Base-by-base conservation (phyloP, 208 protist genomes). In the Wallacemonas rigidus region DNA sequence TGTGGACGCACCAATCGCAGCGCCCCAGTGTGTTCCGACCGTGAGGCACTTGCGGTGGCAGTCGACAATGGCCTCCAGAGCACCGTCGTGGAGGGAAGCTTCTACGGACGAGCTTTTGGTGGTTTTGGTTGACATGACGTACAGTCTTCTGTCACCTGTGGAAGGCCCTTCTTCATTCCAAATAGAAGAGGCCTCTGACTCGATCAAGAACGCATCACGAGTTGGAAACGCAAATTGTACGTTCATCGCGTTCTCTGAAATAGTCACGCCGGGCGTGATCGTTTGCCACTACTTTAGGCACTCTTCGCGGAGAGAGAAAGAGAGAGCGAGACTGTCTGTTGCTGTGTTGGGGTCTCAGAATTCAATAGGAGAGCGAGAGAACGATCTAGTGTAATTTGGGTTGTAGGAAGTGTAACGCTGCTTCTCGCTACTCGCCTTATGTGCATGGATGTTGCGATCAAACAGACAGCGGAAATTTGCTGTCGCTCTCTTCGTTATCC, bases 211-310 rank as follows among this genome's bases (percentile, higher is more conserved):
- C 26, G 60, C 39, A n/a, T 65, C 60, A 36, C 60, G 36, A 38
- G n/a, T 65, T 14, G 60, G 40, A 50, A 65, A 65, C n/a, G 14
- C 60, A 65, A 65, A 65, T n/a, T 65, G 60, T 8, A 65, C 60
- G 43, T 65, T 44, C 60, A 65, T 65, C 12, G 43, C 43, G 41
- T 14, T n/a, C 9, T 8, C 9, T 36, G 14, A 26, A 26, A 26
- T 26, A 26, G 26, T 26, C 26, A 26, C 26, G 26, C 26, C 26
- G 26, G 26, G 26, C 26, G 26, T 26, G 26, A 26, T 26, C 26
- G 26, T 26, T 26, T 26, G 26, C 26, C 26, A 26, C 26, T 26
- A 26, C 26, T 26, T 26, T 26, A 26, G 26, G 26, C 26, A 26
- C 26, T 26, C 26, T 26, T 26, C 26, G 26, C 26, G 26, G 26